Evolutionary conservation across 2,329 filamentous ascomycete genomes (phyloP).

Genomic region (Didymella glomerata): DNA sequence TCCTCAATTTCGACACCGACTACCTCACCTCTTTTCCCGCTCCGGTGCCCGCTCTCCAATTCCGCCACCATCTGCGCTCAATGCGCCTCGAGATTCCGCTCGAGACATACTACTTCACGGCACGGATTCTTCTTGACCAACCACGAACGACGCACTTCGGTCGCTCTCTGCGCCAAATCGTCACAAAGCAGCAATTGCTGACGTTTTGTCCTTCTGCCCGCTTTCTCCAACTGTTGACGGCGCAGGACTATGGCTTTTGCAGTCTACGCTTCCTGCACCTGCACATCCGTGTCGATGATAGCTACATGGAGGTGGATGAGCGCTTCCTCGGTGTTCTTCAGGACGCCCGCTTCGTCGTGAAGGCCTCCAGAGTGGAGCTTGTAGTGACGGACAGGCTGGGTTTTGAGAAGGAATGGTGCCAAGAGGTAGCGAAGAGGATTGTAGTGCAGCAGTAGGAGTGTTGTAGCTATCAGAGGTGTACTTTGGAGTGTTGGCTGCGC

Average conservation of each 20-base stretch:
- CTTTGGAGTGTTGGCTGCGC: background rate
- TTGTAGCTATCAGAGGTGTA: background rate
- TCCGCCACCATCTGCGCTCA: slow-evolving; percentile 10
- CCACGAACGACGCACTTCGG: background rate
- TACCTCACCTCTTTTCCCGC: slow-evolving; percentile 10
- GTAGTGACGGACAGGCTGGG: background rate
- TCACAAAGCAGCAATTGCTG: slow-evolving; percentile 16
- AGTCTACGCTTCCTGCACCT: slow-evolving; percentile 21
- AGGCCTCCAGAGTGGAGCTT: slow-evolving; percentile 16
- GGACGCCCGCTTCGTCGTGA: slow-evolving; percentile 15
- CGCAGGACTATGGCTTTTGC: slow-evolving; percentile 7
- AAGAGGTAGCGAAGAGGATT: slow-evolving; percentile 10
- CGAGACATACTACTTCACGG: slow-evolving; percentile 18
- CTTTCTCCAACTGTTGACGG: slow-evolving; percentile 20
- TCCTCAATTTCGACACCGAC: background rate
- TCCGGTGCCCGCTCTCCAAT: slow-evolving; percentile 1
- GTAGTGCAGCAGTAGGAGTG: background rate
- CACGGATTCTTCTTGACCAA: background rate
- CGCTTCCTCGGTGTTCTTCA: slow-evolving; percentile 10
- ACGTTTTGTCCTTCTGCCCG: slow-evolving; percentile 22
- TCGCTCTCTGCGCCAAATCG: slow-evolving; percentile 5
- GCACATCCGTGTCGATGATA: slow-evolving; percentile 9
- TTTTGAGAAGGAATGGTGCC: background rate
- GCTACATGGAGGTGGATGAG: background rate
- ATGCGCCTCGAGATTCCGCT: slow-evolving; percentile 20